These are phyloP conservation scores for Globisporangium takayamanum DNA, from an alignment of 352 stramenopile species.

Conservation along the genomic window DNA sequence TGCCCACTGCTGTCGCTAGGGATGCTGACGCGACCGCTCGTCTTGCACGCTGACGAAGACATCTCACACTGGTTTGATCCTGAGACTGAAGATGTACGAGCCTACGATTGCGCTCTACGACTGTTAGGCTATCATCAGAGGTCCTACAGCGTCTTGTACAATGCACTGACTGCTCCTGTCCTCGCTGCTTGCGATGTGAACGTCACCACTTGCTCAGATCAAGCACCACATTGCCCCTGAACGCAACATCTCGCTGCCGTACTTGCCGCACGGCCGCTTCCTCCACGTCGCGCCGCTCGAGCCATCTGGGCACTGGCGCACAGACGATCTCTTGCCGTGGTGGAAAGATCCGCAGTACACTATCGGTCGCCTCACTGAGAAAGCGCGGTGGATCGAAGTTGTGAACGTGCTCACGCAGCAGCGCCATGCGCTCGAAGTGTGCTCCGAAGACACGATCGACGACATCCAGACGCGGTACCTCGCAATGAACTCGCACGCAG, in stretches of 20 bases:
- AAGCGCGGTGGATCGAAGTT: conserved; percentile 71
- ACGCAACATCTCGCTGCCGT: conserved; percentile 69
- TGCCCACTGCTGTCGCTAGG: conserved; percentile 20
- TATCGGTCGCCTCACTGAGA: conserved; percentile 66
- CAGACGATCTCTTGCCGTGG: conserved; percentile 75
- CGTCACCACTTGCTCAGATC: conserved; percentile 25
- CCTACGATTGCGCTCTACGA: not conserved
- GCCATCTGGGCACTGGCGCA: conserved; percentile 69
- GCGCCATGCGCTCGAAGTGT: conserved; percentile 74
- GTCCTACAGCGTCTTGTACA: not conserved
- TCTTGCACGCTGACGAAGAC: conserved; percentile 82
- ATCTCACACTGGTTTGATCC: conserved; percentile 91
- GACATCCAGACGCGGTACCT: conserved; percentile 88
- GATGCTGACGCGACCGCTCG: conserved; percentile 69
- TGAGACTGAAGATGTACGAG: conserved; percentile 52
- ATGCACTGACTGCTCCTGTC: not conserved
- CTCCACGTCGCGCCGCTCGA: conserved; percentile 83
- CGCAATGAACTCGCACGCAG: conserved; percentile 81
- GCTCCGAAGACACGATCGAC: conserved; percentile 80
- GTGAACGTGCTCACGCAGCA: conserved; percentile 91
- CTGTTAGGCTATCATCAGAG: too few relatives aligned
- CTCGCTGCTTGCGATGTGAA: not conserved
- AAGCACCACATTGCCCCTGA: conserved; percentile 77
- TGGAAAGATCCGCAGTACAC: conserved; percentile 78
- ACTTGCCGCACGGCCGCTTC: conserved; percentile 81